Evolutionary conservation across 768 basidiomycete genomes (phyloP), one percentile per base, ranked within the genome.

Genomic region (Cystobasidium tubakii): DNA sequence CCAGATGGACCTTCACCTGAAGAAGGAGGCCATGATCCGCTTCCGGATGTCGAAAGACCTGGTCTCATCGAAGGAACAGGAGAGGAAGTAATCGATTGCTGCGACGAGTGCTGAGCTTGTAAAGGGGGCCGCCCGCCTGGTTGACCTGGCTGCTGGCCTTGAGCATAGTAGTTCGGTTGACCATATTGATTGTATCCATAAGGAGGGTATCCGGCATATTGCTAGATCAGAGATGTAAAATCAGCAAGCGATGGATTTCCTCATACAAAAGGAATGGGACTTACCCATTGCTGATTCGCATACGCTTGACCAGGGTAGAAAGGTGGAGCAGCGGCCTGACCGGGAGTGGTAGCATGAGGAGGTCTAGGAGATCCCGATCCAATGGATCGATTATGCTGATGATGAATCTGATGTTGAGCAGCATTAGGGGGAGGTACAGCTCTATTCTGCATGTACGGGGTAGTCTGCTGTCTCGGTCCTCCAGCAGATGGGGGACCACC

Each of bases 41-140:
- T 70, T n/a, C 71, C 29, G 27, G 71, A 23, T 29, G 66, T 54
- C 15, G 74, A 73, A 36, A 63, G 62, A 29, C 42, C 44, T 2
- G 62, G 62, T 66, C 62, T 23, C 34, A 73, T 65, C 13, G 62
- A 53, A 33, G 62, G 43, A 43, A 62, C 62, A 57, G 73, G 73
- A 15, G 36, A 36, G 23, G 62, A 66, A 23, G 71, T 42, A 4
- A 46, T 73, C 3, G 62, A 73, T 29, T 29, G 36, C 29, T 65
- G 73, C 42, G 73, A 65, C 2, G 39, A 46, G 36, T 73, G 73
- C 27, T 63, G 73, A 46, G 29, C 34, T 31, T 25, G 33, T 27
- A 73, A 13, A 13, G 71, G 46, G n/a, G 73, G 71, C 2, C 62
- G 31, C 3, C 62, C 63, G 6, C 63, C 63, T 65, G 63, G 34